Base-by-base conservation (phyloP, 2,329 filamentous ascomycete species). In the Ilyonectria mors-panacis region DNA sequence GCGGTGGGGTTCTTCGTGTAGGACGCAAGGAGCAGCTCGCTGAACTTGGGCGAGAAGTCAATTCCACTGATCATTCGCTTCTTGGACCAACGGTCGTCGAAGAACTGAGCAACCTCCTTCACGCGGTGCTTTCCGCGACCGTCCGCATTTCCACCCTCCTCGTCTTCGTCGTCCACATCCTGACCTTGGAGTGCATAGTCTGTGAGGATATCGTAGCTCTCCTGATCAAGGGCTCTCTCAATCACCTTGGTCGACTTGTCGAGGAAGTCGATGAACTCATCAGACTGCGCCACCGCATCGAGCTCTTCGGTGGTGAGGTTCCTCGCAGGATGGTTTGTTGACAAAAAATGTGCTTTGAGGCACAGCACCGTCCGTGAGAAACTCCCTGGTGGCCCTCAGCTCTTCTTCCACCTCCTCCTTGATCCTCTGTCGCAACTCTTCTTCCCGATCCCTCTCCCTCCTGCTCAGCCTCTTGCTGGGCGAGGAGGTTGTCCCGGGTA, bases 1-100 rank as follows among this genome's bases (percentile, higher is more conserved):
- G 96, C 95, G 8, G 95, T 93, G 6, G 95, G 94, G 78, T 98
- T 98, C 83, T 98, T 99, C 63, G 96, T 99, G 81, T 99, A 98
- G 4, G 96, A 94, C 33, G 96, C 95, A 54, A 98, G 89, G 53
- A 99, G 86, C 39, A 99, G 88, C 82, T 99, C 96, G 28, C 93
- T 94, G 77, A 96, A 97, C 85, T 97, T 97, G 60, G 94, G 93
- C 50, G 95, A 98, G 82, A 98, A 99, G 82, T 95, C 93, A 74
- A 99, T 91, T 76, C 94, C 93, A 79, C 94, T 98, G 78, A 99
- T 92, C 93, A 98, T 98, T 71, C 95, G 92, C 84, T 98, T 97
- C 85, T 97, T 97, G 77, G 94, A 97, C 93, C 95, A 98, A 78
- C 94, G 89, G 68, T 97, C 93, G 77, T 98, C 95, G 82, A 93